These are phyloP conservation scores for Magnaporthales sp. DNA, from an alignment of 2,329 filamentous ascomycete species.

Conservation along the genomic window DNA sequence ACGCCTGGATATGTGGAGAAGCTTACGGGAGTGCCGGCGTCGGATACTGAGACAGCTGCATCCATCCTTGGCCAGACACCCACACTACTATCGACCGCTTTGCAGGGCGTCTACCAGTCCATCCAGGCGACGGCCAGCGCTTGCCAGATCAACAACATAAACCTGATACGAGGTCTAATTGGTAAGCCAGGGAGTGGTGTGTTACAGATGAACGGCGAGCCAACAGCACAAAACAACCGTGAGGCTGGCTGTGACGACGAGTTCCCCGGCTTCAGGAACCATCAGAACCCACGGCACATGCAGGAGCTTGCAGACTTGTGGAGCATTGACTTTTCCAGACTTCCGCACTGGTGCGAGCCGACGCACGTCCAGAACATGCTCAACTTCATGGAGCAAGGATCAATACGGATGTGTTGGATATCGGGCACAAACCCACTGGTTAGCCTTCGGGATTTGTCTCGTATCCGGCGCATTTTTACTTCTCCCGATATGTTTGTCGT, in stretches of 20 bases:
- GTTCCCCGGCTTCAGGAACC: too few relatives aligned
- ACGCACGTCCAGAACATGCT: slow-evolving; percentile 27
- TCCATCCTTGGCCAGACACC: slow-evolving; percentile 21
- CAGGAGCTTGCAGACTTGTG: too few relatives aligned
- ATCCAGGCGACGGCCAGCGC: slow-evolving; percentile 29
- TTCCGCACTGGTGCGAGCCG: slow-evolving; percentile 14
- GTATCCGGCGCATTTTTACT: neutral
- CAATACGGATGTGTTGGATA: slow-evolving; percentile 28
- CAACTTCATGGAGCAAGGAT: slow-evolving; percentile 22
- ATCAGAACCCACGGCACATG: too few relatives aligned
- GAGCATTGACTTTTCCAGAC: too few relatives aligned
- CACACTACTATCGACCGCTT: slow-evolving; percentile 24
- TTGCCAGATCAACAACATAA: slow-evolving; percentile 31
- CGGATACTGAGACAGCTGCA: slow-evolving; percentile 21
- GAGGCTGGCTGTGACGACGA: too few relatives aligned
- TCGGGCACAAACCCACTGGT: slow-evolving; percentile 28
- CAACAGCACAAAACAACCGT: too few relatives aligned
- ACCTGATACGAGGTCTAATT: slow-evolving; percentile 24
- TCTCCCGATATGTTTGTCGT: neutral
- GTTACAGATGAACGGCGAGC: too few relatives aligned
- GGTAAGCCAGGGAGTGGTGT: slow-evolving; percentile 6
- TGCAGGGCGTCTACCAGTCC: slow-evolving; percentile 30
- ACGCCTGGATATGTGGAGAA: slow-evolving; percentile 16
- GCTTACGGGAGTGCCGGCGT: slow-evolving; percentile 23
- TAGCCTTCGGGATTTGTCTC: slow-evolving; percentile 14